Evolutionary conservation across 306 rosid species (phyloP).

Genomic region (Arachis hypogaea): DNA sequence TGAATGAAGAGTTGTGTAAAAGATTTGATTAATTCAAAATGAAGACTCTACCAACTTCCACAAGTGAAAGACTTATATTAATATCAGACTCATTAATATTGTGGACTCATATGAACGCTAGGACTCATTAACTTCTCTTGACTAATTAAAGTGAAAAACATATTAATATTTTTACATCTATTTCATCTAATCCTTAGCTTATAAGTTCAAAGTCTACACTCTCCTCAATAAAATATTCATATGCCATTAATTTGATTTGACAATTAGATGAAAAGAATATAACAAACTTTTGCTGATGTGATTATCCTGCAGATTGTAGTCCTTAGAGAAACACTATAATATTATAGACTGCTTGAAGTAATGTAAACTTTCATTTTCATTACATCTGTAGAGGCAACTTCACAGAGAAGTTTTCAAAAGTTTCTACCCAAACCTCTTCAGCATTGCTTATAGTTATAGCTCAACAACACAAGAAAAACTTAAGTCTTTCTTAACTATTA

Average conservation of each 20-base stretch:
- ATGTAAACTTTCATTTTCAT: slow-evolving; percentile 35
- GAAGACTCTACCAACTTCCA: slow-evolving; percentile 17
- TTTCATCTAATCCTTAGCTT: too few relatives aligned
- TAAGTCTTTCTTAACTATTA: background rate
- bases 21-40: slow-evolving; percentile 40
- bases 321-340: slow-evolving; percentile 3
- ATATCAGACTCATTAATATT: background rate
- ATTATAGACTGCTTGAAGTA: background rate
- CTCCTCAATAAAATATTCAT: background rate
- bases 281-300: background rate
- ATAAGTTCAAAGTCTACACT: too few relatives aligned
- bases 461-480: slow-evolving; percentile 3
- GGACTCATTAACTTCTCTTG: slow-evolving; percentile 14
- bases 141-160: background rate
- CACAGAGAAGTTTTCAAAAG: slow-evolving; percentile 13
- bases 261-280: background rate
- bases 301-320: background rate
- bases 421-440: slow-evolving; percentile 16
- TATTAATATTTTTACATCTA: too few relatives aligned
- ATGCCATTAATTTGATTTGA: background rate
- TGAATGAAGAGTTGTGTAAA: slow-evolving; percentile 5
- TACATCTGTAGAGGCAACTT: slow-evolving; percentile 30
- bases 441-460: slow-evolving; percentile 11
- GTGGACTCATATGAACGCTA: background rate
- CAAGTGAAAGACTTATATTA: too few relatives aligned